Evolutionary conservation across 2,329 filamentous ascomycete species (phyloP).

Genomic region (Sporothrix globosa): DNA sequence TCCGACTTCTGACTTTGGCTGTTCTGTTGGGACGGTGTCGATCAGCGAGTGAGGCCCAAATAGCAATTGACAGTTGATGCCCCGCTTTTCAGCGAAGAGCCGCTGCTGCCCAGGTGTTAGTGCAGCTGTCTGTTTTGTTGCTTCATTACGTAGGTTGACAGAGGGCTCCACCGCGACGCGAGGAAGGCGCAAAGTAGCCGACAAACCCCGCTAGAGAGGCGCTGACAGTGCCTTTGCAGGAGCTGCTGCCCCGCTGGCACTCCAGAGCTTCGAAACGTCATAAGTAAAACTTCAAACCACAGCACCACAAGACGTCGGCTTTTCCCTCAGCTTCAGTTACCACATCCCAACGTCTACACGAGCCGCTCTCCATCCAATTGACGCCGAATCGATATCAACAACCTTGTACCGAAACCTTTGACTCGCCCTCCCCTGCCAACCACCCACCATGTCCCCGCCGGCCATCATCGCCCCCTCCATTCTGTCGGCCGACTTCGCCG

Average conservation of each 20-base stretch:
- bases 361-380: neutral
- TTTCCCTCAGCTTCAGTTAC: neutral
- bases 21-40: slow-evolving; percentile 8
- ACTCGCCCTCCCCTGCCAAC: neutral
- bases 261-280: slow-evolving; percentile 16
- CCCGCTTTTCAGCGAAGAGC: neutral
- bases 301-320: neutral
- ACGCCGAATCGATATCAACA: neutral
- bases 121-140: neutral
- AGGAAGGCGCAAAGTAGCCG: slow-evolving; percentile 14
- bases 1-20: neutral
- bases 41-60: slow-evolving; percentile 16
- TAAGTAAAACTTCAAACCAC: neutral
- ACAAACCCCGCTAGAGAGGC: slow-evolving; percentile 14
- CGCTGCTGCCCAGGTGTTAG: slow-evolving; percentile 12
- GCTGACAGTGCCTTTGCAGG: neutral
- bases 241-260: slow-evolving; percentile 4
- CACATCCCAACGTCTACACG: neutral
- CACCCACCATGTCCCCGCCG: slow-evolving; percentile 71
- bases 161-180: neutral
- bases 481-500: slow-evolving; percentile 91
- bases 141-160: neutral
- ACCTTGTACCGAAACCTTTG: neutral
- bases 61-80: neutral
- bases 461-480: slow-evolving; percentile 99